Conservation (phyloP, 345 rosid species). For the Bretschneidera sinensis region DNA sequence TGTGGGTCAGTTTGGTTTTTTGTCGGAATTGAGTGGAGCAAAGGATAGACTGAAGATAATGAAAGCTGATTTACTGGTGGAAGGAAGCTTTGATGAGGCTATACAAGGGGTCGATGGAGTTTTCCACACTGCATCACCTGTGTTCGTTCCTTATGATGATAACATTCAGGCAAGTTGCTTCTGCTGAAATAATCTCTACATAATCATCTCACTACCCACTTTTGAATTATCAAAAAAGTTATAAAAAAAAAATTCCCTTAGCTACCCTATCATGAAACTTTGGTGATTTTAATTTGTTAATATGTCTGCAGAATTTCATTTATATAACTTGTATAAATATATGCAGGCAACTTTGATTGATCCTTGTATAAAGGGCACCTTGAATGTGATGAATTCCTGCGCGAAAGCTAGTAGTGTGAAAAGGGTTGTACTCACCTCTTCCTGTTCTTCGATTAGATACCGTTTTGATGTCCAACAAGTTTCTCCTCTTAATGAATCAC, state of each 20-base stretch:
- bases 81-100: constrained; percentile 72
- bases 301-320: too few species aligned
- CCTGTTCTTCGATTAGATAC: constrained; percentile 76
- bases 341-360: constrained; percentile 57
- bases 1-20: constrained; percentile 47
- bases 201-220: too few species aligned
- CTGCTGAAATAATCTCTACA: too few species aligned
- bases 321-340: too few species aligned
- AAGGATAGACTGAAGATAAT: constrained; percentile 54
- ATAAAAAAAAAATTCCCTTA: too few species aligned
- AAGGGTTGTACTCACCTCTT: constrained; percentile 81
- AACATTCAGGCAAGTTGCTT: constrained; percentile 48
- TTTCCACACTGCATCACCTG: constrained; percentile 83
- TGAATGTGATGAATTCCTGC: constrained; percentile 67
- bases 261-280: too few species aligned
- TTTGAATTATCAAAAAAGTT: too few species aligned
- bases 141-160: constrained; percentile 57
- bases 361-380: constrained; percentile 71
- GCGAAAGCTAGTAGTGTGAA: constrained; percentile 43
- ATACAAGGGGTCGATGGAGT: constrained; percentile 69
- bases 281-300: too few species aligned
- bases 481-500: constrained; percentile 77
- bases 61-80: constrained; percentile 60
- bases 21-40: constrained; percentile 58
- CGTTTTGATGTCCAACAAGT: constrained; percentile 49